Percentiles rank a stretch among this genome's conserved stretches.
phyloP scores from a whole-genome alignment of 2,329 filamentous ascomycete species.

The Colletotrichum magnum region DNA sequence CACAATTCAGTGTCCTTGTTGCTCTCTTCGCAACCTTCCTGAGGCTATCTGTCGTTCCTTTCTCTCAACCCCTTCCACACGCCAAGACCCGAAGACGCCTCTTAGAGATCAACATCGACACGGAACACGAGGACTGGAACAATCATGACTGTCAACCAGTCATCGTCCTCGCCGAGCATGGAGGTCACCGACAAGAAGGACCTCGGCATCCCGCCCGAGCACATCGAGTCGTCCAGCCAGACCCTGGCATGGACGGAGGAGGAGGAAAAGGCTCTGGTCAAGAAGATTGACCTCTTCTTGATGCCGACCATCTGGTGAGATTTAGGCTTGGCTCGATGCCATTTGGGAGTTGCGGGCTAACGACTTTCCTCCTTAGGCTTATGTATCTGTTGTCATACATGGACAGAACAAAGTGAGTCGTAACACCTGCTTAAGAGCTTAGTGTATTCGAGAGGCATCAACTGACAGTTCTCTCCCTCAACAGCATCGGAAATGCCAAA shows the following conservation, averaged over 20 bases:
- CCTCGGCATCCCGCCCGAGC: neutral
- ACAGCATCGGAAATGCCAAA: conserved; percentile 67
- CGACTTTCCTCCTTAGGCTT: conserved; percentile 51
- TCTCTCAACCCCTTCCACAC: neutral
- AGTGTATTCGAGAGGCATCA: neutral
- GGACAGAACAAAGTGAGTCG: conserved; percentile 59
- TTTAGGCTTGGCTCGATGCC: neutral
- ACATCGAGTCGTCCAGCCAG: conserved; percentile 12
- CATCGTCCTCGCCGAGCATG: conserved; percentile 14
- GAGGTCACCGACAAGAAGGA: conserved; percentile 20
- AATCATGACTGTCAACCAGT: neutral
- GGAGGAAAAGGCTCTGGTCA: conserved; percentile 52
- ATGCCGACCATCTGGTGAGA: conserved; percentile 65
- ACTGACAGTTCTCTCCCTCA: neutral
- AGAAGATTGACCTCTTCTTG: conserved; percentile 56
- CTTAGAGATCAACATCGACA: neutral
- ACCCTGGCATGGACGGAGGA: conserved; percentile 36
- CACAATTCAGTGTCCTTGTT: neutral
- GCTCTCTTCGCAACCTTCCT: neutral
- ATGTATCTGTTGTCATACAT: conserved; percentile 73
- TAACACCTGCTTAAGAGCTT: neutral
- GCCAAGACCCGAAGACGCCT: neutral
- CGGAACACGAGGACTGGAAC: neutral
- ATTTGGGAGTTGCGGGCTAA: neutral
- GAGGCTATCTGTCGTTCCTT: neutral